phyloP scores from a whole-genome alignment of 1,284 basidiomycete genomes.

The Meira miltonrushii region DNA sequence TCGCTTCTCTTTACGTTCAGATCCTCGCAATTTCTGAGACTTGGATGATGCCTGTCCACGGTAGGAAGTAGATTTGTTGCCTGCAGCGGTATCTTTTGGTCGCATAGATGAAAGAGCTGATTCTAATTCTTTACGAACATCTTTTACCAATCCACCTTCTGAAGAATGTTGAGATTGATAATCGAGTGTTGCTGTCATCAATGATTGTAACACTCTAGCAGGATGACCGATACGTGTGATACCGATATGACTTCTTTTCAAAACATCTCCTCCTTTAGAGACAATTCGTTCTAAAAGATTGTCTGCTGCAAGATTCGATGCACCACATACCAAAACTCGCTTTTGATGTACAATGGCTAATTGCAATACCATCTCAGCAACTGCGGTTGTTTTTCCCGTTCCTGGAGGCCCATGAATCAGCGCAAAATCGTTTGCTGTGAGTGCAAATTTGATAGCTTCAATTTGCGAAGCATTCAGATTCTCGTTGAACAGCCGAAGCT shows the following conservation, averaged over 20 bases:
- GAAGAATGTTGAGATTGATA: constrained; percentile 62
- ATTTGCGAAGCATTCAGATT: constrained; percentile 78
- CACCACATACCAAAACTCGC: constrained; percentile 74
- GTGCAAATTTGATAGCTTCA: constrained; percentile 68
- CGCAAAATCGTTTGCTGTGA: constrained; percentile 69
- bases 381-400: constrained; percentile 46
- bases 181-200: constrained; percentile 79
- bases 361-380: constrained; percentile 56
- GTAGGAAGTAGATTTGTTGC: constrained; percentile 40
- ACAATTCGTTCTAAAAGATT: constrained; percentile 40
- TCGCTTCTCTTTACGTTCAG: constrained; percentile 81
- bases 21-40: constrained; percentile 54
- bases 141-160: constrained; percentile 39
- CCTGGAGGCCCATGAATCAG: constrained; percentile 96
- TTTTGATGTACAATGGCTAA: constrained; percentile 51
- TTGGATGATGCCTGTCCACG: constrained; percentile 11
- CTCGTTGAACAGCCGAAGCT: constrained; percentile 65
- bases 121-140: constrained; percentile 37
- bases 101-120: constrained; percentile 14
- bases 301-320: constrained; percentile 79
- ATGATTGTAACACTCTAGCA: constrained; percentile 75
- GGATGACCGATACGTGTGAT: constrained; percentile 60
- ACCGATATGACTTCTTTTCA: constrained; percentile 23
- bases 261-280: constrained; percentile 20
- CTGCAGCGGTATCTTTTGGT: constrained; percentile 22